Percentiles rank a stretch among this genome's conserved stretches.
Evolutionary conservation across 202 grass and related monocot species (phyloP).

Genomic region (Miscanthus sacchariflorus): DNA sequence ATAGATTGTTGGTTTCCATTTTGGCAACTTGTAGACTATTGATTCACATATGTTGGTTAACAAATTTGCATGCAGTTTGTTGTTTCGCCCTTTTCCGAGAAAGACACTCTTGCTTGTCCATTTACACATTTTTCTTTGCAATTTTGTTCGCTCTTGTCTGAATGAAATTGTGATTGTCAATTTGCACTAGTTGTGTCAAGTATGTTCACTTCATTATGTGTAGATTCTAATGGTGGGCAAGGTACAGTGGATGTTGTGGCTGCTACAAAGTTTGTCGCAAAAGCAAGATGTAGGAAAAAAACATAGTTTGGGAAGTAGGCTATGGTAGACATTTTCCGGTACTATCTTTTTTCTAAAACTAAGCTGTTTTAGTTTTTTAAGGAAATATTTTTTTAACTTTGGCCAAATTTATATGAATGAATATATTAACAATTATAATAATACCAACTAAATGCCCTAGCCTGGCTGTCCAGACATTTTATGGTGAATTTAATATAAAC

Average conservation of each 20-base stretch:
- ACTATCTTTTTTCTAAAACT: not conserved
- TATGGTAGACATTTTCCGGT: not conserved
- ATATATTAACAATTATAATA: not conserved
- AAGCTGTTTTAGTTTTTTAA: not conserved
- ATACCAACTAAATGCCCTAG: not conserved
- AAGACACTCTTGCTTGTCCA: not conserved
- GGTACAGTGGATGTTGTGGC: not conserved
- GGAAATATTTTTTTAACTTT: not conserved
- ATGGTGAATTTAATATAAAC: not conserved
- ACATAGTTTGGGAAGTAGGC: not conserved
- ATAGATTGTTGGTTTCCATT: too few relatives aligned
- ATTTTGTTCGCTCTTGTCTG: not conserved
- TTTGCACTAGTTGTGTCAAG: not conserved
- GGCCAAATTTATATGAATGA: not conserved
- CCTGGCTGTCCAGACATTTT: not conserved
- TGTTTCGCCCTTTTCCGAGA: not conserved
- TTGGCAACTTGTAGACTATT: not conserved
- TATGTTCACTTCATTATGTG: not conserved
- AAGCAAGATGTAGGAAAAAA: not conserved
- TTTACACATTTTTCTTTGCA: too few relatives aligned
- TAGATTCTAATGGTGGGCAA: not conserved
- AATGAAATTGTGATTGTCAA: not conserved
- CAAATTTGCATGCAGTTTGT: too few relatives aligned
- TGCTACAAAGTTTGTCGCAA: not conserved
- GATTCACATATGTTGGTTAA: not conserved